Evolutionary conservation across 441 rosid genomes (phyloP).

Genomic region (Euphorbia schlechtendalii): DNA sequence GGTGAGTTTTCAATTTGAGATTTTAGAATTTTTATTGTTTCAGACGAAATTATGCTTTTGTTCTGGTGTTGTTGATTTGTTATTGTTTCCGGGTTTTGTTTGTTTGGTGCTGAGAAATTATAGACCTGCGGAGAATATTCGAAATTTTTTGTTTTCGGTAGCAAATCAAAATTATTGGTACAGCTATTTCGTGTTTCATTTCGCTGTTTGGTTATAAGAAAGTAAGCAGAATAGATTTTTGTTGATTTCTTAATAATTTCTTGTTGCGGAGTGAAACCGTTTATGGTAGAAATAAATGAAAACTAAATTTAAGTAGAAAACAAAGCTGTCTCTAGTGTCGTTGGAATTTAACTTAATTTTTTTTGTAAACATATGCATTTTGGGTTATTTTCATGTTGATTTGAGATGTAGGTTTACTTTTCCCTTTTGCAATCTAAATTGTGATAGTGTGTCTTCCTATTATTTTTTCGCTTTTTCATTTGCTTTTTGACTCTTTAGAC

Average conservation of each 20-base stretch:
- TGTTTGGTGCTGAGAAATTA: slow-evolving; percentile 16
- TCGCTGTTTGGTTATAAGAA: neutral
- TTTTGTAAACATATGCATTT: neutral
- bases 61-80: neutral
- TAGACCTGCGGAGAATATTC: slow-evolving; percentile 6
- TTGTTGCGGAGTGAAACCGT: neutral
- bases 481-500: neutral
- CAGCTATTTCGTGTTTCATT: neutral
- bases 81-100: neutral
- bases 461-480: neutral
- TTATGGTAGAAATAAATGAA: neutral
- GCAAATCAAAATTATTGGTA: neutral
- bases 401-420: neutral
- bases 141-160: neutral
- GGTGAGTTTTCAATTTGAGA: slow-evolving; percentile 27
- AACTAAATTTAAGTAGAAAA: neutral
- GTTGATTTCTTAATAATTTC: neutral
- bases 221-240: neutral
- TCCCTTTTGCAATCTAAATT: neutral
- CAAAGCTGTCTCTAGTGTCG: neutral
- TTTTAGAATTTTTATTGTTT: neutral
- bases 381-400: neutral
- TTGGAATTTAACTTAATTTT: neutral
- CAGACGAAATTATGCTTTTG: neutral
- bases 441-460: neutral